These are phyloP conservation scores for Fusarium miscanthi DNA, from an alignment of 2,329 filamentous ascomycete species.

Conservation along the genomic window DNA sequence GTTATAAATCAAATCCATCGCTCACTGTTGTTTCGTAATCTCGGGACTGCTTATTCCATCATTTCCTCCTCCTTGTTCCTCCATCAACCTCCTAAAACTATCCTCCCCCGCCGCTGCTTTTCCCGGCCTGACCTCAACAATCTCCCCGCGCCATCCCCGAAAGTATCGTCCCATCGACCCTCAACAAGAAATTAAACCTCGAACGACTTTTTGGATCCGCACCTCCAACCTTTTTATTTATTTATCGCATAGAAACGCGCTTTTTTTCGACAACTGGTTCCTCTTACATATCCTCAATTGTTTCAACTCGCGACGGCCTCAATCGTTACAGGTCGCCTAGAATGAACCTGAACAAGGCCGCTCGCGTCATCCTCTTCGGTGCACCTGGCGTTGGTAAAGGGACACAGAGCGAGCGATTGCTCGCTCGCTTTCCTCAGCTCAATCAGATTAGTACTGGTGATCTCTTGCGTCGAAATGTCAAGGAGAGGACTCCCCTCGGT, in stretches of 20 bases:
- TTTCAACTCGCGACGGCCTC: constrained; percentile 30
- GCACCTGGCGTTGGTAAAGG: constrained; percentile 98
- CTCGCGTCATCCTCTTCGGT: constrained; percentile 92
- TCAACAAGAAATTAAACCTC: constrained; percentile 32
- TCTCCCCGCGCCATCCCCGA: constrained; percentile 29
- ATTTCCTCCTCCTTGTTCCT: not conserved
- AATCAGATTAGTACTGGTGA: constrained; percentile 95
- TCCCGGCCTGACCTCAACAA: constrained; percentile 24
- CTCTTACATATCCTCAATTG: not conserved
- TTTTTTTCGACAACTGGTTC: not conserved
- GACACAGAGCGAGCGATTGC: constrained; percentile 90
- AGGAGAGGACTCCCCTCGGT: constrained; percentile 88
- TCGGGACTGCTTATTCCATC: not conserved
- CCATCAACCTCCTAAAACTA: not conserved
- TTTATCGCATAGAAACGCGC: not conserved
- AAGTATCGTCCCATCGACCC: constrained; percentile 26
- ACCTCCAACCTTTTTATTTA: not conserved
- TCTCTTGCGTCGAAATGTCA: constrained; percentile 90
- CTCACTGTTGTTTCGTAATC: constrained; percentile 22
- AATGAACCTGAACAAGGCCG: constrained; percentile 81
- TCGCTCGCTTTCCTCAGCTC: constrained; percentile 87
- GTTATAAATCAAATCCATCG: constrained; percentile 15
- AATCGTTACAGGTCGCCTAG: constrained; percentile 41
- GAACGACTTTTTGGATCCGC: constrained; percentile 13
- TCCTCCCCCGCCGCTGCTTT: not conserved